Base-by-base conservation (phyloP, 352 stramenopile species). In the Phytophthora agathidicida region DNA sequence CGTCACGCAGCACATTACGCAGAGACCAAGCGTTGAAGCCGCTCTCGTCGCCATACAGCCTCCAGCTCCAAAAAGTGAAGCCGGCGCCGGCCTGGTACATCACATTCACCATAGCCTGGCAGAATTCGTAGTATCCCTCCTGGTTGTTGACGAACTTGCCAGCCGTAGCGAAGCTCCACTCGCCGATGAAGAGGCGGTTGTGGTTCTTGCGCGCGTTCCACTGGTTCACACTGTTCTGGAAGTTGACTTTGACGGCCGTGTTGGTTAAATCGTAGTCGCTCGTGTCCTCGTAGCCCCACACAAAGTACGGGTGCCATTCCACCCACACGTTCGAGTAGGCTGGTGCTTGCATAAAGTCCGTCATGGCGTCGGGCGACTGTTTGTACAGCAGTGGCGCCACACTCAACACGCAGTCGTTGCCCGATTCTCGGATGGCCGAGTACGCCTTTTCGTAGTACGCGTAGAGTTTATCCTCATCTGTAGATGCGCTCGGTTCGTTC, bases 261-360 rank as follows among this genome's bases (percentile, higher is more conserved):
- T 74, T 72, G 28, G 86, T 59, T 14, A 93, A 22, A 7, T 86
- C 67, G 5, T 68, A 56, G 17, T 89, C 80, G 17, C 60, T 77
- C 11, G 62, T 61, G 5, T 75, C 17, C 41, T 91, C 76, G 65
- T 83, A 90, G 48, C 84, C 84, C 84, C 81, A 93, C 8, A 93
- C 65, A 38, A 91, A 91, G 66, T 93, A 93, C 31, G 63, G 77
- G 46, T 93, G 84, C 81, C 81, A 93, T 45, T 93, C 84, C 47
- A 89, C 72, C 84, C 84, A 93, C 14, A 93, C 80, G 53, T 91
- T 91, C 30, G 44, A 73, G 47, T 80, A 83, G 7, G n/a, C 36
- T 0, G 74, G 68, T 3, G 68, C 68, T 35, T 63, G 36, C 66
- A 91, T 73, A 44, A 93, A 69, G 33, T 73, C 71, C 5, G 54